These are phyloP conservation scores for Blastomyces emzantsi DNA, from an alignment of 2,329 filamentous ascomycete species.

Conservation along the genomic window DNA sequence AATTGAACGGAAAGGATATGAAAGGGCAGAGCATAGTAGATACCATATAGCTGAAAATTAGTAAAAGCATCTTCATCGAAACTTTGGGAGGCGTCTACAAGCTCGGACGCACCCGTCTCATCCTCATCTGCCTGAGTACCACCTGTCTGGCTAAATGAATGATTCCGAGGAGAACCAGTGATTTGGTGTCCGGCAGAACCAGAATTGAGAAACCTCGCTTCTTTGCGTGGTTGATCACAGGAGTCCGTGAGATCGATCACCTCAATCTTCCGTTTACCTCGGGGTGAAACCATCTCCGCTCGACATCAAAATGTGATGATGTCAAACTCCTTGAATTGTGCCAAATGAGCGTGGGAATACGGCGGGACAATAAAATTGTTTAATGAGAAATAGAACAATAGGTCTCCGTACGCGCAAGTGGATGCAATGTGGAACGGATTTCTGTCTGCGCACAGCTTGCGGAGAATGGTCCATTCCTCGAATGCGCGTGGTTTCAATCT, in stretches of 20 bases:
- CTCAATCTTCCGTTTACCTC: conserved; percentile 5
- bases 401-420: not conserved
- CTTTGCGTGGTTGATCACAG: not conserved
- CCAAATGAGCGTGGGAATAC: not conserved
- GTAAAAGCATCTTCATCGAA: conserved; percentile 29
- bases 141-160: conserved; percentile 22
- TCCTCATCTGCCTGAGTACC: conserved; percentile 28
- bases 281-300: not conserved
- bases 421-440: not conserved
- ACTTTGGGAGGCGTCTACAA: conserved; percentile 28
- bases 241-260: conserved; percentile 7
- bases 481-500: too few relatives aligned
- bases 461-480: not conserved
- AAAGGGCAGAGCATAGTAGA: conserved; percentile 18
- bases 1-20: conserved; percentile 17
- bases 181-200: not conserved
- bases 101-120: conserved; percentile 27
- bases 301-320: not conserved
- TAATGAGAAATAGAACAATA: not conserved
- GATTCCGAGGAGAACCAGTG: not conserved
- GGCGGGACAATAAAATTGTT: not conserved
- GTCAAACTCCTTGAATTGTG: not conserved
- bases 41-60: conserved; percentile 35
- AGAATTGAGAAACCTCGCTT: not conserved
- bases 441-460: not conserved